A percentile compares a stretch with the other conserved stretches of the same genome.
Evolutionary conservation across 345 rosid genomes (phyloP).

Genomic region (Noccaea bulbosa): DNA sequence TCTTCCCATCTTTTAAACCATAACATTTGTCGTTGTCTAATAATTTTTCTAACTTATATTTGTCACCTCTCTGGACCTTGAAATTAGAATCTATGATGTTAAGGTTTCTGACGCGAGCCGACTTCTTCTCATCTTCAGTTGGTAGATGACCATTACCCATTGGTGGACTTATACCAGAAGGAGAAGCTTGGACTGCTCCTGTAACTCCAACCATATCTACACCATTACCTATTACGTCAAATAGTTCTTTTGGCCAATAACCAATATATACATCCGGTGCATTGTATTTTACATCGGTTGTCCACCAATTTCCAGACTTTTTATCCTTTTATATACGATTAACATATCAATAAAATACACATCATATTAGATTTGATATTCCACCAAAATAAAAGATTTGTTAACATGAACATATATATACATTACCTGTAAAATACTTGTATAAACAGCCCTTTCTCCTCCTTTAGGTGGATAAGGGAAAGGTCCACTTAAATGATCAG

Average conservation of each 20-base stretch:
- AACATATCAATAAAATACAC: too few relatives aligned
- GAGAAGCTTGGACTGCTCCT: conserved; percentile 13
- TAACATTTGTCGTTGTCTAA: conserved; percentile 21
- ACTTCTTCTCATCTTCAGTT: not conserved
- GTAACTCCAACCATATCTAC: not conserved
- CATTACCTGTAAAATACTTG: too few relatives aligned
- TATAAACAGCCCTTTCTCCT: too few relatives aligned
- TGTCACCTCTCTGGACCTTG: not conserved
- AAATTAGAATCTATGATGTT: not conserved
- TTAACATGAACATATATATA: too few relatives aligned
- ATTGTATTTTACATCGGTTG: too few relatives aligned
- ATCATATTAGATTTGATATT: too few relatives aligned
- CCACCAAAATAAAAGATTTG: too few relatives aligned
- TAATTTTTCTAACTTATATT: not conserved
- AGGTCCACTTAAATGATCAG: too few relatives aligned
- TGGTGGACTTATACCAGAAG: conserved; percentile 21
- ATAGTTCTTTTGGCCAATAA: conserved; percentile 13
- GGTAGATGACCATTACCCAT: conserved; percentile 25
- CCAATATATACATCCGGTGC: too few relatives aligned
- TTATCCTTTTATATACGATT: too few relatives aligned
- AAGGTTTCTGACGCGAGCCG: not conserved
- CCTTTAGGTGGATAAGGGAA: too few relatives aligned
- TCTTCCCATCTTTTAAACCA: not conserved
- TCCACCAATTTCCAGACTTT: too few relatives aligned
- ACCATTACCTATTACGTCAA: not conserved